Conservation (phyloP, 352 stramenopile genomes). For the Globisporangium paddicum region DNA sequence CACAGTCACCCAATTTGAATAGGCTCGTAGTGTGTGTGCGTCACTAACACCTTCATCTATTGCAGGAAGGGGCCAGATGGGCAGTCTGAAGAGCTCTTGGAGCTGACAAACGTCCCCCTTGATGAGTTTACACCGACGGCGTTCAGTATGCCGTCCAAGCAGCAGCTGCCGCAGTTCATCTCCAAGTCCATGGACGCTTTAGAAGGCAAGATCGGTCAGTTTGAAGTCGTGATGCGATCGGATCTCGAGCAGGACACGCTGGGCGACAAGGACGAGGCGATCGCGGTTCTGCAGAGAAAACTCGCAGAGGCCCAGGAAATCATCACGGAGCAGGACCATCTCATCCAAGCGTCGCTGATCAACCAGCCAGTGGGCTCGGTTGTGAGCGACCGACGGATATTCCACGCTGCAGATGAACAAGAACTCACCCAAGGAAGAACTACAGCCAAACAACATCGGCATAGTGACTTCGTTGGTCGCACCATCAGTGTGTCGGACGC, state of each 20-base stretch:
- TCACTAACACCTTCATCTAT: background rate
- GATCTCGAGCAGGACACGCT: constrained; percentile 31
- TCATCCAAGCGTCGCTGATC: constrained; percentile 59
- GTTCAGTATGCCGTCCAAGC: constrained; percentile 62
- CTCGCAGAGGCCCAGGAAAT: constrained; percentile 57
- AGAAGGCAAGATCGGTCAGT: constrained; percentile 38
- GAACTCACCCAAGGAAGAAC: background rate
- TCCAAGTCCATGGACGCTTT: constrained; percentile 42
- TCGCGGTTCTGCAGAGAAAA: constrained; percentile 47
- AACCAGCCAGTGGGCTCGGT: constrained; percentile 3
- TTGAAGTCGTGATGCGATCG: constrained; percentile 54
- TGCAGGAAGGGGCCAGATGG: constrained; percentile 37
- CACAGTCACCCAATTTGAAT: no score
- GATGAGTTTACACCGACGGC: constrained; percentile 61
- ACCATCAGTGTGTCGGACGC: background rate
- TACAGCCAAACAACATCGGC: background rate
- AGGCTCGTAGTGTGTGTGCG: background rate
- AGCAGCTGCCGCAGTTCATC: constrained; percentile 50
- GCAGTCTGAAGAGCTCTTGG: constrained; percentile 39
- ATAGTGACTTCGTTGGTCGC: background rate
- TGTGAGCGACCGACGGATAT: background rate
- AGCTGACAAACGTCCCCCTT: constrained; percentile 48
- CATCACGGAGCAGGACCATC: constrained; percentile 63
- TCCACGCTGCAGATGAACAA: background rate
- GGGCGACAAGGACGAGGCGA: constrained; percentile 20